A percentile compares a stretch with the other conserved stretches of the same genome.
Conservation (phyloP, 116 monocot genomes). For the Dioscorea cayenensis region DNA sequence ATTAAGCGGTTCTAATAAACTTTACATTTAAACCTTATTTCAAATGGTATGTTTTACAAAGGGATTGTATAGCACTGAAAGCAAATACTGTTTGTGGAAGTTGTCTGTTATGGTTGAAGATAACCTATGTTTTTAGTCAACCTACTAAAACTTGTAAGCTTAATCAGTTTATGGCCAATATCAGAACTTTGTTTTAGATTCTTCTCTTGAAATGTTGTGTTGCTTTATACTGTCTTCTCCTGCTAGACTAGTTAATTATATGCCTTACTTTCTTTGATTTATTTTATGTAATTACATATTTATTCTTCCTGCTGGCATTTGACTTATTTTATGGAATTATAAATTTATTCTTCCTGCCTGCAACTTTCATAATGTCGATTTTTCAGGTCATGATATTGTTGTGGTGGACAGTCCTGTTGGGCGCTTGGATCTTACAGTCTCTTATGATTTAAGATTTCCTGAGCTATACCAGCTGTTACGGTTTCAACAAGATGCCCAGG, state of each 20-base stretch:
- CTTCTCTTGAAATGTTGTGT: neutral
- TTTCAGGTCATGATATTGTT: constrained; percentile 50
- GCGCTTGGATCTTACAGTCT: neutral
- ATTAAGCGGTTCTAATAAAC: neutral
- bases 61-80: neutral
- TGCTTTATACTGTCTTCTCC: neutral
- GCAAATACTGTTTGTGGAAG: neutral
- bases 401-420: constrained; percentile 33
- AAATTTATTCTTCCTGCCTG: neutral
- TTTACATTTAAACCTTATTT: neutral
- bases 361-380: neutral
- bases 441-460: neutral
- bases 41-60: neutral
- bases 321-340: neutral
- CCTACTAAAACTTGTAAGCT: neutral
- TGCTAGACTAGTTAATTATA: neutral
- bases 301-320: neutral
- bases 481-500: constrained; percentile 37
- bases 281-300: neutral
- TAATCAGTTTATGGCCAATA: neutral
- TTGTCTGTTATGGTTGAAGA: neutral
- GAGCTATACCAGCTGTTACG: too few relatives aligned
- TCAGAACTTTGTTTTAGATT: neutral
- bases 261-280: too few relatives aligned
- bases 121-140: neutral